Evolutionary conservation across 2,329 filamentous ascomycete species (phyloP).

Genomic region (Fusarium secorum): DNA sequence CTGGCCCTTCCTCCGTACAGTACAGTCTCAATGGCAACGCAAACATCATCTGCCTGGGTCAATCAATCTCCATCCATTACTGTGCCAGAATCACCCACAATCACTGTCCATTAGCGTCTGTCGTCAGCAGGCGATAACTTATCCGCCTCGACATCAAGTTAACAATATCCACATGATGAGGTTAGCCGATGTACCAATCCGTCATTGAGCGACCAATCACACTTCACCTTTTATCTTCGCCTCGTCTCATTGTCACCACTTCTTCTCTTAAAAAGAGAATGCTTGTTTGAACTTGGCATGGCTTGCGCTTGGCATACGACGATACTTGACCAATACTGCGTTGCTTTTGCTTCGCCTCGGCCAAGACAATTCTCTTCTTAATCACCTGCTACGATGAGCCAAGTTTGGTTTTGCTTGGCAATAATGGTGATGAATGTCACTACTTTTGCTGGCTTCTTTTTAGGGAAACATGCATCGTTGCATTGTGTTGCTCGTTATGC

Average conservation of each 20-base stretch:
- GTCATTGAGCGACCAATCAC: slow-evolving; percentile 19
- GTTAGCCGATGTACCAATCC: slow-evolving; percentile 22
- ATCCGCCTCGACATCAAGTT: slow-evolving; percentile 5
- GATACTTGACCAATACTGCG: slow-evolving; percentile 2
- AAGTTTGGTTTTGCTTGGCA: slow-evolving; percentile 17
- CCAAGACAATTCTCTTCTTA: slow-evolving; percentile 16
- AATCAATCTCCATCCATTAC: slow-evolving; percentile 9
- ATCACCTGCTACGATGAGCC: slow-evolving; percentile 31
- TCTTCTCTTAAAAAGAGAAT: slow-evolving; percentile 4
- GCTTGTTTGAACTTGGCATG: slow-evolving; percentile 38
- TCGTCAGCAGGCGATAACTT: slow-evolving; percentile 24
- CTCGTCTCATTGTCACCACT: slow-evolving; percentile 1
- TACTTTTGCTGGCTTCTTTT: not conserved
- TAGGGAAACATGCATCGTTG: slow-evolving; percentile 8
- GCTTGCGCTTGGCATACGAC: slow-evolving; percentile 31
- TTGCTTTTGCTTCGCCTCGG: slow-evolving; percentile 27
- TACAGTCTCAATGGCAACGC: slow-evolving; percentile 1
- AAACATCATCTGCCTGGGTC: slow-evolving; percentile 7
- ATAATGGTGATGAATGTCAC: slow-evolving; percentile 16
- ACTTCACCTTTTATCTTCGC: not conserved
- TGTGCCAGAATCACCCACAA: not conserved
- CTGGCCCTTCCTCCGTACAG: no score
- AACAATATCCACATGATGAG: slow-evolving; percentile 15
- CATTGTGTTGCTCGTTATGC: slow-evolving; percentile 4
- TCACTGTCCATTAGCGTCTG: slow-evolving; percentile 29